These are phyloP conservation scores for Gaultheria prostrata DNA, from an alignment of 148 eudicot species.

Conservation along the genomic window DNA sequence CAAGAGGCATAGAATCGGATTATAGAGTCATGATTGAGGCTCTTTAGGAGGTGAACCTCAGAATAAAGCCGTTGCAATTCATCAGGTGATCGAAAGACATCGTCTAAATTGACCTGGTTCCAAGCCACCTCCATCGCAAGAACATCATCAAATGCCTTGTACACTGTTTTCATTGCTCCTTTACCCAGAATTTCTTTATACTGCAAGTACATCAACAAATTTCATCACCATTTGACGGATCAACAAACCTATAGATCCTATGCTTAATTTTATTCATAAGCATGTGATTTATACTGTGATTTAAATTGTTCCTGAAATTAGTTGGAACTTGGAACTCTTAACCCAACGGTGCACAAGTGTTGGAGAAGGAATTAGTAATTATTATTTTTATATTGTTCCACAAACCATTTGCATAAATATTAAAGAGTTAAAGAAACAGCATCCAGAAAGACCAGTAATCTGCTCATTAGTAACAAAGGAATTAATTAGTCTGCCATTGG, in stretches of 20 bases:
- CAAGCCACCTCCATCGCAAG: conserved; percentile 90
- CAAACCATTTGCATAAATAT: not conserved
- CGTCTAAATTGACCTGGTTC: conserved; percentile 71
- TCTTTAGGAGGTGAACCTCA: conserved; percentile 83
- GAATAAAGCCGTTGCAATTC: conserved; percentile 67
- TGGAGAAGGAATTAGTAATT: not conserved
- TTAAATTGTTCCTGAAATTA: not conserved
- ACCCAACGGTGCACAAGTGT: not conserved
- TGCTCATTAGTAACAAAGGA: not conserved
- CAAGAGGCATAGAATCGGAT: conserved; percentile 65
- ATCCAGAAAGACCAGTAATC: not conserved
- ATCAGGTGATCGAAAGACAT: conserved; percentile 51
- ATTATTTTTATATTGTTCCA: not conserved
- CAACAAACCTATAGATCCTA: not conserved
- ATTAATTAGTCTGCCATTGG: not conserved
- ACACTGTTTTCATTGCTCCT: conserved; percentile 85
- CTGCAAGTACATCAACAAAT: conserved; percentile 29
- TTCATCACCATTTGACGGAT: not conserved
- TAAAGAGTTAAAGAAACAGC: not conserved
- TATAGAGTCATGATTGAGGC: conserved; percentile 64
- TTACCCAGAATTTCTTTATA: conserved; percentile 68
- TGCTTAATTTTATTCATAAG: not conserved
- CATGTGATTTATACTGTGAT: not conserved
- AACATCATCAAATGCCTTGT: conserved; percentile 73
- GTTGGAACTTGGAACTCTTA: not conserved